Percentiles rank a stretch among this genome's conserved stretches.
phyloP scores from a whole-genome alignment of 768 basidiomycete genomes.

The Rhodotorula paludigena region DNA sequence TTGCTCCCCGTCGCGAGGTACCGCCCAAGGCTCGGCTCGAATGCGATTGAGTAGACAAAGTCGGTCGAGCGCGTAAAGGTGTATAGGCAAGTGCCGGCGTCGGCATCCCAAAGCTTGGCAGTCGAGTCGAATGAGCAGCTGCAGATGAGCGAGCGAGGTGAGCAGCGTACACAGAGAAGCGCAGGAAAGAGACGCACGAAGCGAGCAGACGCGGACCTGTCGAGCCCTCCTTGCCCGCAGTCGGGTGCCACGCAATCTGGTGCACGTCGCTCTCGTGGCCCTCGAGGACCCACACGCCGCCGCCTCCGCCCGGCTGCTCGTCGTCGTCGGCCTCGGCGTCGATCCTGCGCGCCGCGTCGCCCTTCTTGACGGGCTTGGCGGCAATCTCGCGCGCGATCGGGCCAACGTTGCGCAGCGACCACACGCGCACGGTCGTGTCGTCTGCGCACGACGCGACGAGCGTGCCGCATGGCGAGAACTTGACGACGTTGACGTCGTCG shows the following conservation, averaged over 20 bases:
- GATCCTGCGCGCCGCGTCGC: slow-evolving; percentile 19
- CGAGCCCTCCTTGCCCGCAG: slow-evolving; percentile 7
- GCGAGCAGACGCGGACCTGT: slow-evolving; percentile 33
- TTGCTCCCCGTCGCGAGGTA: slow-evolving; percentile 72
- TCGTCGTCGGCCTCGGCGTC: slow-evolving; percentile 28
- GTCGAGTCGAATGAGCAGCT: slow-evolving; percentile 78
- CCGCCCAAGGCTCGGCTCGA: slow-evolving; percentile 63
- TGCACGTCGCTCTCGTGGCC: slow-evolving; percentile 42
- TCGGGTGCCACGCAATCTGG: slow-evolving; percentile 38
- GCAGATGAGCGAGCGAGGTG: background rate
- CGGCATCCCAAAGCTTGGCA: slow-evolving; percentile 74
- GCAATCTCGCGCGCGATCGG: slow-evolving; percentile 12
- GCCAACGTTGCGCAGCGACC: slow-evolving; percentile 37
- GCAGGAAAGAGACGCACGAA: slow-evolving; percentile 21
- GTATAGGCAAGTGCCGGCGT: slow-evolving; percentile 67
- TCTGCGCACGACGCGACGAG: slow-evolving; percentile 45
- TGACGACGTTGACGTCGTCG: slow-evolving; percentile 46
- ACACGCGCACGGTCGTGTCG: slow-evolving; percentile 44
- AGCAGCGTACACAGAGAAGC: background rate
- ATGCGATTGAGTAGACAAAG: slow-evolving; percentile 67
- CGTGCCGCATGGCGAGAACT: slow-evolving; percentile 41
- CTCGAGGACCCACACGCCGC: slow-evolving; percentile 28
- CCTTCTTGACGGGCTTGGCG: slow-evolving; percentile 1
- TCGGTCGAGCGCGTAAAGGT: slow-evolving; percentile 67
- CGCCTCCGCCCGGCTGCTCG: slow-evolving; percentile 18